These are phyloP conservation scores for Cladobotryum protrusum DNA, from an alignment of 2,329 filamentous ascomycete genomes.

Conservation along the genomic window DNA sequence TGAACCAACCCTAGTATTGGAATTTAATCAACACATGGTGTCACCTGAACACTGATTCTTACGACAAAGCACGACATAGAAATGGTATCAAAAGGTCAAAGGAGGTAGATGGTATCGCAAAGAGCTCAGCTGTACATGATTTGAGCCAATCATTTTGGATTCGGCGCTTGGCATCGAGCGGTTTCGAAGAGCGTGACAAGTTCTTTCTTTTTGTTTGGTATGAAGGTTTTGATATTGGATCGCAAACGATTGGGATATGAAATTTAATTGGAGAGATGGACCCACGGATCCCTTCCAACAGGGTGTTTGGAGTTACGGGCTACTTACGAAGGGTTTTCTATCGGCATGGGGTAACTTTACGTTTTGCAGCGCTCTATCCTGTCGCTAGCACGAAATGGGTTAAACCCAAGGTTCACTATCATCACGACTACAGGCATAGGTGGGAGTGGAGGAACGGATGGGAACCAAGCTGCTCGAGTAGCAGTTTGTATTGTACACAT, in stretches of 20 bases:
- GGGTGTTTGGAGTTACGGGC: conserved; percentile 1
- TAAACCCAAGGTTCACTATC: conserved; percentile 5
- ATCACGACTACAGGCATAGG: conserved; percentile 8
- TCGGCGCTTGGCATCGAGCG: conserved; percentile 15
- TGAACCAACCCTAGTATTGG: conserved; percentile 7
- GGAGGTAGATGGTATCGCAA: conserved; percentile 9
- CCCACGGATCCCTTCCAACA: neutral
- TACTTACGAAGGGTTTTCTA: conserved; percentile 1
- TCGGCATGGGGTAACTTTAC: conserved; percentile 1
- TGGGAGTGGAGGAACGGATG: conserved; percentile 6
- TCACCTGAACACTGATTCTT: conserved; percentile 6
- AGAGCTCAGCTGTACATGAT: conserved; percentile 22
- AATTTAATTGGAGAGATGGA: conserved; percentile 4
- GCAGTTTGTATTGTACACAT: conserved; percentile 14
- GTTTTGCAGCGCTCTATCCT: conserved; percentile 5
- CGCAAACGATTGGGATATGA: neutral
- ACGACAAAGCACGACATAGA: conserved; percentile 13
- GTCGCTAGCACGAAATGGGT: conserved; percentile 1
- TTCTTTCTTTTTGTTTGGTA: neutral
- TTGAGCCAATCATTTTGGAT: conserved; percentile 22
- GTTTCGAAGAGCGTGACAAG: conserved; percentile 11
- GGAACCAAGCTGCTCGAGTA: conserved; percentile 4
- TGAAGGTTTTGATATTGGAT: neutral
- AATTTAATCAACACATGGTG: conserved; percentile 7
- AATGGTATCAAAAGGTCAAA: conserved; percentile 15